Base-by-base conservation (phyloP, 1,139 yeast species). In the Zygoascus sp. region DNA sequence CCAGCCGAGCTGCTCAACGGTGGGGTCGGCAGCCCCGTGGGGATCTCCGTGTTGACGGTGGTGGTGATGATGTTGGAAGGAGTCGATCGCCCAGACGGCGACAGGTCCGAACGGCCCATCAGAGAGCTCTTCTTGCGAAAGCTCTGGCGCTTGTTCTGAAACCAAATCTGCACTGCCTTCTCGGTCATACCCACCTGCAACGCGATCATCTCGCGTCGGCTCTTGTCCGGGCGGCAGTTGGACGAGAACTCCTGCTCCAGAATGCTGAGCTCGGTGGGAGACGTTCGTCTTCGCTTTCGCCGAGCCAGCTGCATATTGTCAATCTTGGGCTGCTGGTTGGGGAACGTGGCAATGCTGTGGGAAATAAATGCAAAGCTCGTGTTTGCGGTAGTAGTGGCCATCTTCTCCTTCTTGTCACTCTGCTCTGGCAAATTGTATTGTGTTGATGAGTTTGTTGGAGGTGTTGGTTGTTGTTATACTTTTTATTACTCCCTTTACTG, bases 101-200 rank as follows among this genome's bases (percentile, higher is more conserved):
- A n/a, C 19, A 19, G 15, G 21, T 27, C 30, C 5, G 43, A 21
- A 15, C 42, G 34, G 13, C 32, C 32, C n/a, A 19, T 10, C 25
- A n/a, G 20, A 25, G 25, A 35, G 25, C 39, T 17, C 40, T 69
- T 76, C 58, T 79, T 81, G 55, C 94, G 79, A 55, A 81, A 68
- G 38, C 89, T 77, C 69, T 92, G 98, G 66, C 98, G 80, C 65
- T 81, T 85, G 67, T 92, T 92, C 68, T 92, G 98, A 68, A 92
- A 92, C 98, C 98, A 92, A 54, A 92, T 88, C 68, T 92, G 97
- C 25, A 92, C 95, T 1, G 97, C 95, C 65, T 89, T 89, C 64
- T 89, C 97, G n/a, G 92, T 79, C 97, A 90, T 92, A 53, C 80
- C 80, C 38, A 92, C 95, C 54, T 74, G 78, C 30, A 70, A 66